Conservation (phyloP, 805 yeast species). For the Wickerhamiella vanderwaltii region DNA sequence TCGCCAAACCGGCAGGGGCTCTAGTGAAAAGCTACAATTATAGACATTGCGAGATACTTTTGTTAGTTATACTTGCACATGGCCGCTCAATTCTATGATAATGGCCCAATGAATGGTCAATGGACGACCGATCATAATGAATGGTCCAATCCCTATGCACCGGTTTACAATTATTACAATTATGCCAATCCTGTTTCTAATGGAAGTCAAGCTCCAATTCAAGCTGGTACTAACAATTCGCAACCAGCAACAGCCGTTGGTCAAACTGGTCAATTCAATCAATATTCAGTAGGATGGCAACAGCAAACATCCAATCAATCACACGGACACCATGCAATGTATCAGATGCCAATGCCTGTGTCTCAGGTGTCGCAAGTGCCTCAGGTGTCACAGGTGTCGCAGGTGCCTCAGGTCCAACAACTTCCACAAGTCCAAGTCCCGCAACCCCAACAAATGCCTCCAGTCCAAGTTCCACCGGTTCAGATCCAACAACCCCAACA, state of each 20-base stretch:
- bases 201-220: neutral
- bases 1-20: neutral
- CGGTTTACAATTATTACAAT: neutral
- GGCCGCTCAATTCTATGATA: constrained; percentile 3
- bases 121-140: neutral
- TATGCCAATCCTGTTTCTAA: neutral
- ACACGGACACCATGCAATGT: neutral
- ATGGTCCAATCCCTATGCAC: neutral
- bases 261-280: too few species aligned
- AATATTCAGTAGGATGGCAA: too few species aligned
- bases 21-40: neutral
- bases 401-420: constrained; percentile 14
- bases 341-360: neutral
- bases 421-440: constrained; percentile 9
- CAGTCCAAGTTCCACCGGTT: constrained; percentile 6
- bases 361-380: neutral
- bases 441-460: constrained; percentile 15
- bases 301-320: too few species aligned
- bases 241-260: too few species aligned
- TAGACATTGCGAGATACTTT: constrained; percentile 1
- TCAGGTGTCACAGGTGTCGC: constrained; percentile 14
- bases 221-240: too few species aligned
- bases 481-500: neutral
- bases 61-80: constrained; percentile 3
- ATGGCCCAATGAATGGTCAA: too few species aligned